Evolutionary conservation across 176 grass and related monocot genomes (phyloP).

Genomic region (Avena atlantica): DNA sequence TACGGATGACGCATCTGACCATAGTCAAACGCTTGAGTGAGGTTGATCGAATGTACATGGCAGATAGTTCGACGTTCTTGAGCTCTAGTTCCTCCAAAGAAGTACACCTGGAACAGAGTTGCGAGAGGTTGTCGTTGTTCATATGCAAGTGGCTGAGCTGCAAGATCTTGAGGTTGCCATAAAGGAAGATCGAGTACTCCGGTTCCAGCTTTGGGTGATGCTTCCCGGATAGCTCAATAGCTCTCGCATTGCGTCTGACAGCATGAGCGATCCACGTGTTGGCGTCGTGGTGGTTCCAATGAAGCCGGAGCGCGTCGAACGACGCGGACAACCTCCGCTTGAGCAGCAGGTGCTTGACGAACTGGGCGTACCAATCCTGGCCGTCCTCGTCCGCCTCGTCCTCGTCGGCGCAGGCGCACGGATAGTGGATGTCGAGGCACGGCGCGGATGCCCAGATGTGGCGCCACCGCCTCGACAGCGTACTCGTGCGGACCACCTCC

Average conservation of each 20-base stretch:
- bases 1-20: not conserved
- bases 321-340: not conserved
- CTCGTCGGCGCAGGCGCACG: not conserved
- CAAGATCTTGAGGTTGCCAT: conserved; percentile 21
- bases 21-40: conserved; percentile 27
- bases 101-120: conserved; percentile 24
- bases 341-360: conserved; percentile 30
- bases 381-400: not conserved
- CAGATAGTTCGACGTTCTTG: not conserved
- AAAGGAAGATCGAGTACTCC: conserved; percentile 20
- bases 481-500: conserved; percentile 39
- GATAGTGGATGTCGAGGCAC: conserved; percentile 40
- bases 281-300: conserved; percentile 37
- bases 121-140: not conserved
- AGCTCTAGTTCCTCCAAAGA: conserved; percentile 40
- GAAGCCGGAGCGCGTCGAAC: conserved; percentile 25
- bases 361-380: not conserved
- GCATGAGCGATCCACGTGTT: conserved; percentile 28
- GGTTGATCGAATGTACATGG: not conserved
- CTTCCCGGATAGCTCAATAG: conserved; percentile 19
- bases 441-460: not conserved
- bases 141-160: not conserved
- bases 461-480: conserved; percentile 16
- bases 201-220: not conserved
- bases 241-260: not conserved